These are phyloP conservation scores for Leccinum disarticulatum DNA, from an alignment of 768 basidiomycete species.

Conservation along the genomic window DNA sequence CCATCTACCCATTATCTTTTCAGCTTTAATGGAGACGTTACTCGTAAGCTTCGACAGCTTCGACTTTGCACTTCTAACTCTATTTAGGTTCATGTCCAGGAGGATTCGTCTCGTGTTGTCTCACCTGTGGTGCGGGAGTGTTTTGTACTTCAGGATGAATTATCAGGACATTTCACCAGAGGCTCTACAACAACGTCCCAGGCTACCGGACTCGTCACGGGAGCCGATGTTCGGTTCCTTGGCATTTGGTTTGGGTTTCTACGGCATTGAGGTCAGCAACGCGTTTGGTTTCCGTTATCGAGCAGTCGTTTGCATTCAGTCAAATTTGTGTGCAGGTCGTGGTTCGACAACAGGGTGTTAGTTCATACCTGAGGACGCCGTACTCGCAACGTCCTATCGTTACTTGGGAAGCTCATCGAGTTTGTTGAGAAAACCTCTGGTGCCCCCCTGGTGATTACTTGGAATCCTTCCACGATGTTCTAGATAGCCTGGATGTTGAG, in stretches of 20 bases:
- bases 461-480: conserved; percentile 55
- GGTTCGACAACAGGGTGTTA: conserved; percentile 32
- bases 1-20: conserved; percentile 79
- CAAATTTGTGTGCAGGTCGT: conserved; percentile 43
- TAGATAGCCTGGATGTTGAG: conserved; percentile 56
- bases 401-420: conserved; percentile 51
- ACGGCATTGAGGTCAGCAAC: conserved; percentile 44
- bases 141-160: conserved; percentile 52
- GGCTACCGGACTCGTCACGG: conserved; percentile 39
- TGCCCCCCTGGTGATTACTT: conserved; percentile 40
- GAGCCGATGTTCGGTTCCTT: conserved; percentile 42
- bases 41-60: conserved; percentile 43
- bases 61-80: conserved; percentile 2
- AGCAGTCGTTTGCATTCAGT: conserved; percentile 51
- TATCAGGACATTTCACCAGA: conserved; percentile 52
- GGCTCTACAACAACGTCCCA: conserved; percentile 51
- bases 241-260: conserved; percentile 61
- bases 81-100: conserved; percentile 38
- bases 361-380: conserved; percentile 44
- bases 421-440: conserved; percentile 38
- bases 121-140: conserved; percentile 40
- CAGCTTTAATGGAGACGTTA: conserved; percentile 62
- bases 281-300: conserved; percentile 62
- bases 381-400: conserved; percentile 48
- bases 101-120: conserved; percentile 35